These are phyloP conservation scores for Oryza rufipogon DNA, from an alignment of 176 grass and related monocot genomes.

Conservation along the genomic window DNA sequence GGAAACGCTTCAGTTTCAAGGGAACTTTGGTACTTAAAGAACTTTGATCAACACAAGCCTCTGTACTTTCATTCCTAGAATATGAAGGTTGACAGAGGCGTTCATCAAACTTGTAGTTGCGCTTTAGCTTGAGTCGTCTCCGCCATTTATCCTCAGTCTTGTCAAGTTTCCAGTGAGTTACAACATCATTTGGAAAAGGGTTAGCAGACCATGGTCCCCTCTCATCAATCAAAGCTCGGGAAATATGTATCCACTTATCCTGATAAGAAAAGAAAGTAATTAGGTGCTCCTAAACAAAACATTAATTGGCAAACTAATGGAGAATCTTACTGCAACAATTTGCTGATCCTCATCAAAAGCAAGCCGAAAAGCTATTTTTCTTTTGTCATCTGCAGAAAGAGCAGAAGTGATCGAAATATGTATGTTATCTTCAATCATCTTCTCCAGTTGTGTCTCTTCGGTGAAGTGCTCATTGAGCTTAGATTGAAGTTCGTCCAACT, in stretches of 20 bases:
- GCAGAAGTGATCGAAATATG: conserved; percentile 68
- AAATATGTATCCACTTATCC: conserved; percentile 98
- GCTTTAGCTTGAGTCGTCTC: conserved; percentile 81
- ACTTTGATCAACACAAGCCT: neutral
- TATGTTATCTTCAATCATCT: conserved; percentile 81
- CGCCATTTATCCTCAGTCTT: conserved; percentile 97
- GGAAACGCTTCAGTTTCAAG: conserved; percentile 86
- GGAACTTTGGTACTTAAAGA: conserved; percentile 59
- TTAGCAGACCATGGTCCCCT: conserved; percentile 91
- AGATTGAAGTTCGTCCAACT: conserved; percentile 74
- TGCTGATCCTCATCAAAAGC: conserved; percentile 93
- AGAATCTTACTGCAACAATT: conserved; percentile 79
- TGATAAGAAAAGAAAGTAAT: conserved; percentile 32
- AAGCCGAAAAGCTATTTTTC: conserved; percentile 81
- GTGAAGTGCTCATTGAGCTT: conserved; percentile 71
- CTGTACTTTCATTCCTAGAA: conserved; percentile 42
- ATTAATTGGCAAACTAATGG: neutral
- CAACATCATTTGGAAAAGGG: conserved; percentile 83
- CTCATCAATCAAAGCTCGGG: conserved; percentile 85
- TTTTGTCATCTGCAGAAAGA: conserved; percentile 76
- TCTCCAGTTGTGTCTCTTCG: conserved; percentile 60
- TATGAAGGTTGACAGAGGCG: conserved; percentile 73
- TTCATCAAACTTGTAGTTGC: conserved; percentile 95
- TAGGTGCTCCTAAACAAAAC: neutral
- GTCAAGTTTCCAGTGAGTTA: conserved; percentile 88